Evolutionary conservation across 371 early-diverging fungal species (phyloP), one percentile per base, ranked within the genome.

Genomic region (Mucor mucedo): DNA sequence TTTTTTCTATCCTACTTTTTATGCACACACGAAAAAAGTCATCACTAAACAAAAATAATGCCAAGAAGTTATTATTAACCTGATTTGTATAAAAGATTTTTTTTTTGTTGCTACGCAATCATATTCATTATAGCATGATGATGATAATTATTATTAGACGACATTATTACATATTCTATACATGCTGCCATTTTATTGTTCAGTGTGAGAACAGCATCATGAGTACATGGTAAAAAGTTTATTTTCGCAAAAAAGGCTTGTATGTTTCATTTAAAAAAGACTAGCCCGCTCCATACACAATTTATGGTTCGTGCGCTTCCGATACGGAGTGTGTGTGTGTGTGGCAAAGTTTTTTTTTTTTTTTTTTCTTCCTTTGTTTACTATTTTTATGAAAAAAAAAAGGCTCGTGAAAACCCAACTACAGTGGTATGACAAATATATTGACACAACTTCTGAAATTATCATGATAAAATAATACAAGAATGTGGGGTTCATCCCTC

Each of bases 281-380:
- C 14, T 45, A 44, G 5, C 10, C 14, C 44, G 16, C 44, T 14
- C 27, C 1, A 45, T 5, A 42, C 7, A 13, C n/a, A 21, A 21
- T 5, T 45, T 45, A 47, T 16, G 47, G 47, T 47, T 16, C 21
- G 47, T 47, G 47, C 47, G 47, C 21, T 47, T 47, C 47, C 47
- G 47, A 5, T 21, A 21, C 21, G 21, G 21, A 21, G 21, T 21
- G 21, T 21, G 21, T 21, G 21, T 21, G 21, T 21, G 21, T 47
- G n/a, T 47, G 47, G 35, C 35, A 35, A 8, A 21, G 14, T 14
- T 44, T 3, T 45, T 45, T 16, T 47, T 2, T 14, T 44, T 3
- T 45, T 45, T 16, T 47, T 2, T 44, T 10, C 8, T 47, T 21
- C 21, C 8, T 47, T 47, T 47, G n/a, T 47, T 21, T 21, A 21